Evolutionary conservation across 257 asterid genomes (phyloP).

Genomic region (Solanum sparsipilum): DNA sequence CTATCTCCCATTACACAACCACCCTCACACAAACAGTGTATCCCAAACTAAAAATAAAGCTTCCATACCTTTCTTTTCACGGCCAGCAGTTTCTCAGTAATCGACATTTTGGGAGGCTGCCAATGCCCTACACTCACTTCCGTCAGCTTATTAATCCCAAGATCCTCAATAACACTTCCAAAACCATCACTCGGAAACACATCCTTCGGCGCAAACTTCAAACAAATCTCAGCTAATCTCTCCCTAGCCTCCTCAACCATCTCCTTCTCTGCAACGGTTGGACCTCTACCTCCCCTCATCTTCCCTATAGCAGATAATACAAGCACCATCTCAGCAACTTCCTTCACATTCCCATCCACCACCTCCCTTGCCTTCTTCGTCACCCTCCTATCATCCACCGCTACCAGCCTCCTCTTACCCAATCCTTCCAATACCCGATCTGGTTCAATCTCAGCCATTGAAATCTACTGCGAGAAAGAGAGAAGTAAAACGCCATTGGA

Average conservation of each 20-base stretch:
- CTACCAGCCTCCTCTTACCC: conserved; percentile 47
- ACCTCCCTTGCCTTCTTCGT: conserved; percentile 15
- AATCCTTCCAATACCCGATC: conserved; percentile 17
- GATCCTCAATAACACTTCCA: conserved; percentile 75
- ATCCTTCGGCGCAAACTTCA: conserved; percentile 79
- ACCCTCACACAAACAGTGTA: not conserved
- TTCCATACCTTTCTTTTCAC: conserved; percentile 63
- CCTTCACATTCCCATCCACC: conserved; percentile 29
- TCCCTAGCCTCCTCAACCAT: conserved; percentile 65
- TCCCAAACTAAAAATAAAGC: not conserved
- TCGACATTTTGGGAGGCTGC: conserved; percentile 57
- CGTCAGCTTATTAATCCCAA: conserved; percentile 64
- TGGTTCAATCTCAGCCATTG: conserved; percentile 17
- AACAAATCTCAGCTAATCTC: conserved; percentile 57
- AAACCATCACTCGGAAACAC: conserved; percentile 81
- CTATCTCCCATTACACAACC: not conserved
- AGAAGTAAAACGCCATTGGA: conserved; percentile 32
- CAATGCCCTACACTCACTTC: conserved; percentile 69
- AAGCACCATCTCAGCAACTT: conserved; percentile 87
- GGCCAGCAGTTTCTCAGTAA: conserved; percentile 63
- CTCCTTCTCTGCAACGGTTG: conserved; percentile 63
- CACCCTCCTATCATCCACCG: conserved; percentile 23
- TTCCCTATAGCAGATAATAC: conserved; percentile 87
- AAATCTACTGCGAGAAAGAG: conserved; percentile 31
- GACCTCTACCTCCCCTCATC: conserved; percentile 87